phyloP scores from a whole-genome alignment of 768 basidiomycete species.

The Cystofilobasidium macerans region DNA sequence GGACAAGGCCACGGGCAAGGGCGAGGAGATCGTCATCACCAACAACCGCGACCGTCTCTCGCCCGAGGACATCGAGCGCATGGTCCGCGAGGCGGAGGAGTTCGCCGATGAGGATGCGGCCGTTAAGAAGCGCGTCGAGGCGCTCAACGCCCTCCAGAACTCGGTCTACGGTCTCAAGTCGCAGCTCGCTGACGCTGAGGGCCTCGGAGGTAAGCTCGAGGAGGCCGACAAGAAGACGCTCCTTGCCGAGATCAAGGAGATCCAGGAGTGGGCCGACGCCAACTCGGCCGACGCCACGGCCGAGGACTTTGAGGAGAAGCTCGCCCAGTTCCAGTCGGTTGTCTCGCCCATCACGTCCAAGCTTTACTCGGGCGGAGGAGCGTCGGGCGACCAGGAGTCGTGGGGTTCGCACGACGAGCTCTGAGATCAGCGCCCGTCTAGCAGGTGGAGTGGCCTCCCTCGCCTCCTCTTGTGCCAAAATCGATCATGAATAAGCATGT shows the following conservation, averaged over 20 bases:
- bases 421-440: too few species aligned
- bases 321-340: slow-evolving; percentile 55
- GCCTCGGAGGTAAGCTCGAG: slow-evolving; percentile 67
- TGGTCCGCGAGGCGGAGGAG: slow-evolving; percentile 89
- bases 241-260: slow-evolving; percentile 69
- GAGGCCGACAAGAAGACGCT: slow-evolving; percentile 46
- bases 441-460: too few species aligned
- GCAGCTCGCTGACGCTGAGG: slow-evolving; percentile 74
- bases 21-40: slow-evolving; percentile 68
- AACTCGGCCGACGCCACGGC: slow-evolving; percentile 61
- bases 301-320: slow-evolving; percentile 87
- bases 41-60: slow-evolving; percentile 97
- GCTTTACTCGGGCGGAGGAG: slow-evolving; percentile 47
- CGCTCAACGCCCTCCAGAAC: slow-evolving; percentile 38
- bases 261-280: slow-evolving; percentile 83
- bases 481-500: too few species aligned
- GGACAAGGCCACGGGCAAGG: slow-evolving; percentile 46
- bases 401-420: slow-evolving; percentile 31
- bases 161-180: slow-evolving; percentile 69
- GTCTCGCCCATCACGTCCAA: slow-evolving; percentile 80
- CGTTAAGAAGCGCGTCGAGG: slow-evolving; percentile 42
- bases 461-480: too few species aligned
- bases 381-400: slow-evolving; percentile 27
- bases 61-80: slow-evolving; percentile 93
- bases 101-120: slow-evolving; percentile 71